Conservation (phyloP, 768 basidiomycete genomes). For the Amanita phalloides region DNA sequence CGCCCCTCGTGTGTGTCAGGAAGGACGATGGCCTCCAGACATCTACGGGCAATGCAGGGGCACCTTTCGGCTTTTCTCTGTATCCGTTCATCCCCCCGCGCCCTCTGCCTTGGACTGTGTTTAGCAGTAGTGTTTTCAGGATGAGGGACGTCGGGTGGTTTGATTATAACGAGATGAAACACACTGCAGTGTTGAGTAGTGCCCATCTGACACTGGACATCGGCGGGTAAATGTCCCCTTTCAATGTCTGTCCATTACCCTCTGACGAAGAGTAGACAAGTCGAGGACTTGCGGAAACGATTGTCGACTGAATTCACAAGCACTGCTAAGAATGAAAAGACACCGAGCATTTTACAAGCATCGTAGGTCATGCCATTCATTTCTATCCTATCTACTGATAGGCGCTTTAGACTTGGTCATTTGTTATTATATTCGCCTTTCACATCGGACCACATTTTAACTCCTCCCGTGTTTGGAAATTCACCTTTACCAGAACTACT, state of each 20-base stretch:
- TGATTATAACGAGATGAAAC: conserved; percentile 9
- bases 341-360: not conserved
- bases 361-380: conserved; percentile 1
- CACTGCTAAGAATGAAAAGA: conserved; percentile 6
- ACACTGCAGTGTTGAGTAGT: not conserved
- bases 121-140: conserved; percentile 37
- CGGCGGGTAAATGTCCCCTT: not conserved
- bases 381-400: not conserved
- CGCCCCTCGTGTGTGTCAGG: not conserved
- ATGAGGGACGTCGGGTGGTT: conserved; percentile 59
- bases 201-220: not conserved
- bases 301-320: not conserved
- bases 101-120: conserved; percentile 36
- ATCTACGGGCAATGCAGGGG: conserved; percentile 7
- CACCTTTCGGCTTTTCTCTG: conserved; percentile 39
- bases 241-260: not conserved
- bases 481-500: conserved; percentile 30
- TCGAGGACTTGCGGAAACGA: not conserved
- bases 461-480: conserved; percentile 36
- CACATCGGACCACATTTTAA: conserved; percentile 25
- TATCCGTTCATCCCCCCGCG: conserved; percentile 55
- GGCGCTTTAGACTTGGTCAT: conserved; percentile 43
- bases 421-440: conserved; percentile 33
- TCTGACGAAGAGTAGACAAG: not conserved
- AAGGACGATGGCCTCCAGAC: not conserved